These are phyloP conservation scores for Gossypioides kirkii DNA, from an alignment of 345 rosid genomes.

Conservation along the genomic window DNA sequence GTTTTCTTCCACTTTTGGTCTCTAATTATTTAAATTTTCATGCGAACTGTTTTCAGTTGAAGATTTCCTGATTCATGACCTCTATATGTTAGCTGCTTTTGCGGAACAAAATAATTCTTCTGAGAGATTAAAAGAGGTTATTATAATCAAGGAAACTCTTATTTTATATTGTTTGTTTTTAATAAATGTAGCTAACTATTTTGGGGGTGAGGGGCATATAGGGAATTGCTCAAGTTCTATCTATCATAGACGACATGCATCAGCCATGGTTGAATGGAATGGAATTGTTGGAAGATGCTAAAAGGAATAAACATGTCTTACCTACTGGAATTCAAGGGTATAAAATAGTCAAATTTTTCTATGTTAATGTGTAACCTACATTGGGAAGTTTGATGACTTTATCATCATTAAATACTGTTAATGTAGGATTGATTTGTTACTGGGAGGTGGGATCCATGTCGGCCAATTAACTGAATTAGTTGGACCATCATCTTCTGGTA, in stretches of 20 bases:
- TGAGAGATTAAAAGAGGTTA: constrained; percentile 37
- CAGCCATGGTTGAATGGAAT: constrained; percentile 51
- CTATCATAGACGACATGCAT: constrained; percentile 40
- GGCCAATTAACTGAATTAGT: constrained; percentile 78
- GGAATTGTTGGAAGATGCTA: constrained; percentile 46
- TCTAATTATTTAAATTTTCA: neutral
- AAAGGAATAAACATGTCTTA: constrained; percentile 30
- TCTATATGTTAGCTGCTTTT: constrained; percentile 30
- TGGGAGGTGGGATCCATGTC: constrained; percentile 56
- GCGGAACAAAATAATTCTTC: constrained; percentile 29
- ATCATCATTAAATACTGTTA: neutral
- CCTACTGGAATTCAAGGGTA: constrained; percentile 66
- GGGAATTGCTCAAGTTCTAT: constrained; percentile 45
- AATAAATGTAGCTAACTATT: neutral
- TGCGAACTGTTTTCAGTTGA: constrained; percentile 25
- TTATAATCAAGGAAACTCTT: neutral
- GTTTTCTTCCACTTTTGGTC: neutral
- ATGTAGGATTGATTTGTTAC: constrained; percentile 60
- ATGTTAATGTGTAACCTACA: neutral
- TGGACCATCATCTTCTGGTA: constrained; percentile 88
- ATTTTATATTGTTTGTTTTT: neutral
- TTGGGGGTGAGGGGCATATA: constrained; percentile 9
- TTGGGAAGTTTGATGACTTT: neutral
- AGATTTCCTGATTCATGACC: constrained; percentile 46
- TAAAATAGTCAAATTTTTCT: neutral